These are phyloP conservation scores for Boletus tylopilopsis DNA, from an alignment of 768 basidiomycete genomes.

Conservation along the genomic window DNA sequence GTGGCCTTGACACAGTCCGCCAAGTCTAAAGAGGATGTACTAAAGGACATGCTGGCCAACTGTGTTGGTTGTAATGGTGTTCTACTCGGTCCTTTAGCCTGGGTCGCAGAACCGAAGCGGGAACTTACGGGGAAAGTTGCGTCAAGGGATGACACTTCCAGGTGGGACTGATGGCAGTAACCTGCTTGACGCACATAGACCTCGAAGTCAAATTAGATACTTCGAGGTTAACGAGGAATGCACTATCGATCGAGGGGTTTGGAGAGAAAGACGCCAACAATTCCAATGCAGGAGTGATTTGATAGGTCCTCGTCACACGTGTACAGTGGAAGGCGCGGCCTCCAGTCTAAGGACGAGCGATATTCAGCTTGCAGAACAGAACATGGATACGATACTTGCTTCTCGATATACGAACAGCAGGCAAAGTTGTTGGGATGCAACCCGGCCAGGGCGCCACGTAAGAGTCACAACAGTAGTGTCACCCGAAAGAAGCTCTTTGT, in stretches of 20 bases:
- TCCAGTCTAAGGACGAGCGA: constrained; percentile 36
- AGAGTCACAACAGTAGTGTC: constrained; percentile 50
- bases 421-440: constrained; percentile 49
- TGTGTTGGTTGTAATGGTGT: constrained; percentile 45
- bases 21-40: constrained; percentile 37
- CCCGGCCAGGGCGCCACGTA: constrained; percentile 46
- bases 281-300: constrained; percentile 58
- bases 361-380: background rate
- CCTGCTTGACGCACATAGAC: constrained; percentile 48
- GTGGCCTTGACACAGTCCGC: constrained; percentile 40
- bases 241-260: constrained; percentile 41
- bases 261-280: constrained; percentile 51
- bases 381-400: constrained; percentile 31
- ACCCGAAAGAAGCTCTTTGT: constrained; percentile 40
- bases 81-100: constrained; percentile 30
- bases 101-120: background rate
- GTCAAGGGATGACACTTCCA: constrained; percentile 56
- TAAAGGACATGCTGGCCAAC: constrained; percentile 41
- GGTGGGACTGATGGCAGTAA: constrained; percentile 62
- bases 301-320: constrained; percentile 50
- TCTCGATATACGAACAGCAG: constrained; percentile 68
- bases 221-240: constrained; percentile 54
- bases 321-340: constrained; percentile 54
- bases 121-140: constrained; percentile 42
- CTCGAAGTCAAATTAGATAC: constrained; percentile 47